Conservation (phyloP, 352 stramenopile genomes). For the Pythium brachiatum region DNA sequence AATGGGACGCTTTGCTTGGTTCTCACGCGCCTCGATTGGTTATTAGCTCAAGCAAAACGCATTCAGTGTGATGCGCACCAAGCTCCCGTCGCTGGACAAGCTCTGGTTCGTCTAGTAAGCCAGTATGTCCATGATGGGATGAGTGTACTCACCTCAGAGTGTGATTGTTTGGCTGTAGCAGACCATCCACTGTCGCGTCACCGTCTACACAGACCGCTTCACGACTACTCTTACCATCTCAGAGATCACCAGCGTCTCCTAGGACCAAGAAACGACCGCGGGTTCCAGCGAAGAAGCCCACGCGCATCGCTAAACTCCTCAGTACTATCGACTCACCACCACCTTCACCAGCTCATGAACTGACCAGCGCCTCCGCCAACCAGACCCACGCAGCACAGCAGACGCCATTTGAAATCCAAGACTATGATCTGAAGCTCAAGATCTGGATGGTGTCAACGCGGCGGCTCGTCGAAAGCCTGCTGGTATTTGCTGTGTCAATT, state of each 20-base stretch:
- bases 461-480: conserved; percentile 20
- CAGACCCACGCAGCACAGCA: neutral
- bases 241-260: neutral
- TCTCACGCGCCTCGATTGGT: neutral
- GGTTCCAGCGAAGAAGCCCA: conserved; percentile 6
- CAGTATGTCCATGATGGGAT: no score
- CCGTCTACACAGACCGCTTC: neutral
- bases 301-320: conserved; percentile 8
- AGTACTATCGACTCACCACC: neutral
- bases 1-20: no score
- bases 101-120: conserved; percentile 2
- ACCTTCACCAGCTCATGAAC: neutral
- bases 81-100: conserved; percentile 15
- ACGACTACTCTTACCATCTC: neutral
- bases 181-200: neutral
- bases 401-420: neutral
- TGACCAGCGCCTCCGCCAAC: neutral
- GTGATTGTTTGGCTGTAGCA: neutral
- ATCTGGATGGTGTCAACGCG: conserved; percentile 26
- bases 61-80: conserved; percentile 11
- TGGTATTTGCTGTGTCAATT: conserved; percentile 6
- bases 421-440: conserved; percentile 14
- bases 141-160: no score
- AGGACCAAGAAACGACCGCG: conserved; percentile 9
- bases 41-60: neutral